These are phyloP conservation scores for Tolypocladium sp. DNA, from an alignment of 2,329 filamentous ascomycete species.

Conservation along the genomic window DNA sequence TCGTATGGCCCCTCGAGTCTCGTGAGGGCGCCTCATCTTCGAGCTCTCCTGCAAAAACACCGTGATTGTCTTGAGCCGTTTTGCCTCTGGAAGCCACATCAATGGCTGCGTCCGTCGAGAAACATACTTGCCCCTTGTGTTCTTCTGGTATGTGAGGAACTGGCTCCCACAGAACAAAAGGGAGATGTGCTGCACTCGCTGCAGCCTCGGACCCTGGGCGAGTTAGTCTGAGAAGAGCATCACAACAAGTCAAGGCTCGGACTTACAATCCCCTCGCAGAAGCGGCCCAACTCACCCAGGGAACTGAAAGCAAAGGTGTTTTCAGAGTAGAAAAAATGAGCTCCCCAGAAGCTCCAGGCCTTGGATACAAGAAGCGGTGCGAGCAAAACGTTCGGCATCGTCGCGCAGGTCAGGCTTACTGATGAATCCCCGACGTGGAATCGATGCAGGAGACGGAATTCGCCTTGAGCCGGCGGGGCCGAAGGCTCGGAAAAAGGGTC, in stretches of 20 bases:
- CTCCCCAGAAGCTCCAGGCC: neutral
- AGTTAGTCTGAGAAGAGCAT: neutral
- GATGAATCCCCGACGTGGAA: neutral
- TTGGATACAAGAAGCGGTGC: neutral
- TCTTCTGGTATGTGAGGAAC: conserved; percentile 11
- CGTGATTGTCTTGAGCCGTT: conserved; percentile 28
- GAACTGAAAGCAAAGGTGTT: conserved; percentile 1
- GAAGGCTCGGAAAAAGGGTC: neutral
- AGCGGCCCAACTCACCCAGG: neutral
- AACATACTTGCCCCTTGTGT: conserved; percentile 6
- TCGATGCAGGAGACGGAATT: neutral
- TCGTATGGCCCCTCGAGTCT: conserved; percentile 12
- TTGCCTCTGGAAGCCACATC: conserved; percentile 22
- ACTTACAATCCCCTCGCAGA: neutral
- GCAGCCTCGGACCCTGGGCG: conserved; percentile 18
- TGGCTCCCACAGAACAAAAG: conserved; percentile 8
- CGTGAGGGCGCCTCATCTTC: conserved; percentile 27
- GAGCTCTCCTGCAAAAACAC: conserved; percentile 30
- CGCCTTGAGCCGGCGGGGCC: neutral
- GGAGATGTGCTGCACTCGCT: conserved; percentile 35
- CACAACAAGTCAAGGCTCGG: too few species aligned
- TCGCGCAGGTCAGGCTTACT: neutral
- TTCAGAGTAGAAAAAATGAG: neutral
- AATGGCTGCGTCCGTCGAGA: conserved; percentile 30
- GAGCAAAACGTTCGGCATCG: neutral